Evolutionary conservation across 2,329 filamentous ascomycete genomes (phyloP).

Genomic region (Alternaria dauci): DNA sequence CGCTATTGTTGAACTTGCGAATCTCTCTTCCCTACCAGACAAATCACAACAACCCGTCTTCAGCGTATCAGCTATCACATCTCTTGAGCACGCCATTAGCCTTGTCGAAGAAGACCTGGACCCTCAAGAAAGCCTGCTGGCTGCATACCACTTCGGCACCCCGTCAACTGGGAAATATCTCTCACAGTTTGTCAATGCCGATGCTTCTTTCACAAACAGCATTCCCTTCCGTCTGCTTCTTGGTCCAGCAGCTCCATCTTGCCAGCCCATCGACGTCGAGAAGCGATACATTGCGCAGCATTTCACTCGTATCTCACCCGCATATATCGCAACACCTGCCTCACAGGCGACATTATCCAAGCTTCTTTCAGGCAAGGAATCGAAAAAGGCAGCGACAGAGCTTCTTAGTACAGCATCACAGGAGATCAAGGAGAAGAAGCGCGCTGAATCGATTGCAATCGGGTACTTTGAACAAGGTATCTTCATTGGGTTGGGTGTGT

Average conservation of each 20-base stretch:
- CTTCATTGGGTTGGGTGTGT: constrained; percentile 49
- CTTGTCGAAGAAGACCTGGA: constrained; percentile 49
- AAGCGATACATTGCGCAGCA: constrained; percentile 30
- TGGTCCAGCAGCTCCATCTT: constrained; percentile 36
- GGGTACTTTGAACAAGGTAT: constrained; percentile 46
- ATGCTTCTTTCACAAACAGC: constrained; percentile 64
- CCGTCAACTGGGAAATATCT: constrained; percentile 66
- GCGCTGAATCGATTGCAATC: constrained; percentile 42
- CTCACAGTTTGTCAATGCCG: constrained; percentile 62
- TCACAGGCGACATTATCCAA: constrained; percentile 31
- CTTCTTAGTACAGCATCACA: constrained; percentile 25
- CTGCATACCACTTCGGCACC: constrained; percentile 63
- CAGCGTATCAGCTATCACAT: constrained; percentile 57
- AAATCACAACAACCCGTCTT: constrained; percentile 58
- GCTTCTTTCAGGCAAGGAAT: constrained; percentile 18
- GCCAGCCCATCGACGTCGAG: constrained; percentile 25
- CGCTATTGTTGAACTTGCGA: constrained; percentile 38
- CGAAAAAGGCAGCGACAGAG: constrained; percentile 21
- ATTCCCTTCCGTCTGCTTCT: constrained; percentile 64
- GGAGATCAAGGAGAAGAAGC: constrained; percentile 46
- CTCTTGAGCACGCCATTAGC: constrained; percentile 65
- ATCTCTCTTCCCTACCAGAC: constrained; percentile 29
- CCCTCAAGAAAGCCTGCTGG: constrained; percentile 44
- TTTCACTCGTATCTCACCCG: constrained; percentile 31
- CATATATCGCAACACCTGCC: constrained; percentile 19